Percentiles rank a stretch among this genome's conserved stretches.
These are phyloP conservation scores for Amoebophrya sp. DNA, from an alignment of 169 alveolate species.

Conservation along the genomic window DNA sequence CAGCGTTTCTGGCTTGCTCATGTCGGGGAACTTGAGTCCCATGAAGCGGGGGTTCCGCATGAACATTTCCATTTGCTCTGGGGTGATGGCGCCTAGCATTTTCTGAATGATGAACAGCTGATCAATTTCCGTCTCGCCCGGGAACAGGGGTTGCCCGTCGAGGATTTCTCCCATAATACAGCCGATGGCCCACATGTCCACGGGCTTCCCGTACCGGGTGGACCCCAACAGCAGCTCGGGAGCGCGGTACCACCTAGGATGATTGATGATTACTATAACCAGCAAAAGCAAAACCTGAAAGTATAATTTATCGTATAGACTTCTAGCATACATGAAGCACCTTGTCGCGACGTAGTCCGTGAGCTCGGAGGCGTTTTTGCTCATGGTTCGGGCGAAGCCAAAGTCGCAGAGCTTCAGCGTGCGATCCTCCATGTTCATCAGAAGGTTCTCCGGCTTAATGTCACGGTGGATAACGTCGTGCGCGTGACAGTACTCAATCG, in stretches of 20 bases:
- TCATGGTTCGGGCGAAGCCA: conserved; percentile 76
- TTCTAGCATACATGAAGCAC: not conserved
- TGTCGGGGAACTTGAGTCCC: conserved; percentile 53
- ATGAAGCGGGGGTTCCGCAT: conserved; percentile 50
- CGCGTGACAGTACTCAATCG: conserved; percentile 68
- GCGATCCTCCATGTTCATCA: conserved; percentile 62
- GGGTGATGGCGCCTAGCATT: conserved; percentile 40
- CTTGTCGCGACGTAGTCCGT: conserved; percentile 96
- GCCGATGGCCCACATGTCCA: conserved; percentile 96
- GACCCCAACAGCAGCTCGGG: conserved; percentile 92
- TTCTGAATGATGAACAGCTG: conserved; percentile 30
- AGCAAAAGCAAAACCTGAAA: not conserved
- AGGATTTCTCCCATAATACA: conserved; percentile 82
- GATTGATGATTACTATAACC: too few relatives aligned
- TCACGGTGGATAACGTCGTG: conserved; percentile 83
- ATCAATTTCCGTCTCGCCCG: conserved; percentile 60
- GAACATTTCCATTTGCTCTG: conserved; percentile 50
- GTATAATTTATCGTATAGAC: not conserved
- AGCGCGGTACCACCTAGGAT: conserved; percentile 93
- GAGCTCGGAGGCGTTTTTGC: conserved; percentile 29
- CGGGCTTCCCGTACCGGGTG: conserved; percentile 85
- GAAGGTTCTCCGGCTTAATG: conserved; percentile 86
- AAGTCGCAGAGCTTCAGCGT: conserved; percentile 89
- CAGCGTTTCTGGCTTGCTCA: conserved; percentile 55
- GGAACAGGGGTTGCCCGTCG: conserved; percentile 81